phyloP scores from a whole-genome alignment of 441 rosid genomes.

The Mallotus repandus region DNA sequence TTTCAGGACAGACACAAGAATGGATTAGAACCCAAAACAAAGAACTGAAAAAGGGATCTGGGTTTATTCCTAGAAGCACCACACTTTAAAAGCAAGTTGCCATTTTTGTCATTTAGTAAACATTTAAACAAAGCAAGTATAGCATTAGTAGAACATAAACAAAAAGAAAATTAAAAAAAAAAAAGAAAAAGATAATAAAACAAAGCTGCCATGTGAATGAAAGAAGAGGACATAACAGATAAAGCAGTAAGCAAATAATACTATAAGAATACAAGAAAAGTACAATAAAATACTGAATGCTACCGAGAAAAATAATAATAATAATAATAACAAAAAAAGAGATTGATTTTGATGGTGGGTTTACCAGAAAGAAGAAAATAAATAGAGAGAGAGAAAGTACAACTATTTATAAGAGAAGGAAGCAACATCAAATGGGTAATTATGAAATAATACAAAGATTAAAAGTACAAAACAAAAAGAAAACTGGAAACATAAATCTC shows the following conservation, averaged over 20 bases:
- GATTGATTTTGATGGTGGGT: slow-evolving; percentile 1
- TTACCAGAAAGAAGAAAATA: background rate
- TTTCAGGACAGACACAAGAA: background rate
- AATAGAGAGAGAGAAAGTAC: background rate
- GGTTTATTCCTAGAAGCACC: background rate
- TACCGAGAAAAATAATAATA: background rate
- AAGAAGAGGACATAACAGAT: background rate
- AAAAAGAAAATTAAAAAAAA: background rate
- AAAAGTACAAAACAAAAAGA: background rate
- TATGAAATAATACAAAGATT: background rate
- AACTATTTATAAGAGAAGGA: background rate
- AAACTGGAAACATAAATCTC: too few species aligned
- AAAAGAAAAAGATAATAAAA: background rate
- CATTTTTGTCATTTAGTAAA: background rate
- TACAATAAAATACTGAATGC: background rate
- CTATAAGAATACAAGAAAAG: background rate
- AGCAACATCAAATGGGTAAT: background rate
- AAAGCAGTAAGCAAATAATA: background rate
- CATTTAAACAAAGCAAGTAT: background rate
- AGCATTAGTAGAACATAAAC: background rate
- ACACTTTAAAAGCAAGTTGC: background rate
- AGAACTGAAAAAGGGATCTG: background rate
- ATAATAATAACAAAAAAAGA: background rate
- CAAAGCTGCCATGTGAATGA: background rate
- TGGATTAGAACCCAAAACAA: background rate